These are phyloP conservation scores for Fusarium irregulare DNA, from an alignment of 2,329 filamentous ascomycete species.

Conservation along the genomic window DNA sequence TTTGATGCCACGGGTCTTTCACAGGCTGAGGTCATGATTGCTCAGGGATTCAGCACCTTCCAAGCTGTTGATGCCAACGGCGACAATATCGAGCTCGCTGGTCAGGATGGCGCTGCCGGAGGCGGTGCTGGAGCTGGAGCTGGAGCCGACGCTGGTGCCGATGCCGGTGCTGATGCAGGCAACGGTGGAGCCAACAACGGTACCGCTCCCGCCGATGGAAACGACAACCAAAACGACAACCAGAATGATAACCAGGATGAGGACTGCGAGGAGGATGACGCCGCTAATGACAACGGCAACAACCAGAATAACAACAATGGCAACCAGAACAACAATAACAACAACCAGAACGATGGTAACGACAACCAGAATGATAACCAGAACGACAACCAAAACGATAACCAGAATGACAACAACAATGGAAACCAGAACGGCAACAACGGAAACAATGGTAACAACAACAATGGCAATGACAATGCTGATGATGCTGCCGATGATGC, in stretches of 20 bases:
- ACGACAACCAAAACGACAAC: not conserved
- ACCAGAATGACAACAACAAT: not conserved
- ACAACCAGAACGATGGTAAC: not conserved
- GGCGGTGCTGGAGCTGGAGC: slow-evolving; percentile 45
- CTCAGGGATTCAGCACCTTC: slow-evolving; percentile 73
- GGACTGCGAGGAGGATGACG: slow-evolving; percentile 4
- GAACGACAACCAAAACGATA: not conserved
- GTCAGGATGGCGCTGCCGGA: slow-evolving; percentile 49
- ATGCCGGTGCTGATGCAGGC: not conserved
- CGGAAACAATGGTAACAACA: not conserved
- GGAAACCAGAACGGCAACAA: not conserved
- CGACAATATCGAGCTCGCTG: slow-evolving; percentile 49
- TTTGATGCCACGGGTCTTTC: slow-evolving; percentile 71
- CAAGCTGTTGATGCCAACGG: slow-evolving; percentile 54
- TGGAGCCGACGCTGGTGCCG: slow-evolving; percentile 23
- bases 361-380: not conserved
- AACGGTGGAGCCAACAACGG: slow-evolving; percentile 22
- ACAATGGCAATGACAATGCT: not conserved
- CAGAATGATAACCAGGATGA: slow-evolving; percentile 1
- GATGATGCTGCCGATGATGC: not conserved
- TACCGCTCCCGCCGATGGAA: slow-evolving; percentile 3
- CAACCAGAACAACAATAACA: not conserved
- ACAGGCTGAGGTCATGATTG: slow-evolving; percentile 71
- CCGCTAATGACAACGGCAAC: not conserved
- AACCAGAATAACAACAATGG: not conserved